A percentile compares a stretch with the other conserved stretches of the same genome.
Evolutionary conservation across 2,329 filamentous ascomycete species (phyloP).

Genomic region (Colletotrichum echinochloae): DNA sequence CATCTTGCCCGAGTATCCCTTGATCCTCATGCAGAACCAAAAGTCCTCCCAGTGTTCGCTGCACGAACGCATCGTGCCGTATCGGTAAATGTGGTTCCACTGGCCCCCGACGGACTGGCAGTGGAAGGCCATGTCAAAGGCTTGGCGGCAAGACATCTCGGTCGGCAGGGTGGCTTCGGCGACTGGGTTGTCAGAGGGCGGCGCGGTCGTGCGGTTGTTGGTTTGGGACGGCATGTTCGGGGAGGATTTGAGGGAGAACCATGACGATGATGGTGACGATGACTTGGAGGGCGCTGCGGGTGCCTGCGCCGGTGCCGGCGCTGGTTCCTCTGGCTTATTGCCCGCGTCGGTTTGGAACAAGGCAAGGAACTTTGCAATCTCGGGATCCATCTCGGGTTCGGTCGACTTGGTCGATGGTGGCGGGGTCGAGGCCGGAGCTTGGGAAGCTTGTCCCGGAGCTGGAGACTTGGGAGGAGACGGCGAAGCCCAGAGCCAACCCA

Average conservation of each 20-base stretch:
- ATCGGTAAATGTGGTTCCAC: constrained; percentile 91
- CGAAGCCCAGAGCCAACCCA: constrained; percentile 73
- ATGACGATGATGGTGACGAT: constrained; percentile 47
- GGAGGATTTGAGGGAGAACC: constrained; percentile 50
- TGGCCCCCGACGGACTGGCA: constrained; percentile 93
- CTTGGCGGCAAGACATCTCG: constrained; percentile 87
- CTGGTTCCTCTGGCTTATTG: constrained; percentile 44
- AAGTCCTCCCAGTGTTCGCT: constrained; percentile 91
- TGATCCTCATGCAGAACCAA: constrained; percentile 96
- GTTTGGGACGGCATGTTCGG: constrained; percentile 39
- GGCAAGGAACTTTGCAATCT: constrained; percentile 66
- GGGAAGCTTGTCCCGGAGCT: constrained; percentile 43
- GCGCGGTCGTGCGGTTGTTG: constrained; percentile 39
- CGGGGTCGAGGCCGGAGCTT: constrained; percentile 42
- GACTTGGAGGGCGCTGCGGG: constrained; percentile 41
- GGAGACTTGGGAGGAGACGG: constrained; percentile 50
- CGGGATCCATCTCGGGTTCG: constrained; percentile 55
- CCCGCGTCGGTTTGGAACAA: constrained; percentile 55
- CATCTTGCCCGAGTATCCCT: constrained; percentile 69
- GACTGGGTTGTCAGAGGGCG: constrained; percentile 56
- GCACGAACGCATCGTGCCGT: constrained; percentile 82
- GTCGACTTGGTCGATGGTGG: constrained; percentile 39
- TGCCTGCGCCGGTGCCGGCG: constrained; percentile 42
- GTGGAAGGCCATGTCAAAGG: constrained; percentile 94
- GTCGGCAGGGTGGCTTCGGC: constrained; percentile 80